Evolutionary conservation across 2,329 filamentous ascomycete genomes (phyloP).

Genomic region (Alternaria sp.): DNA sequence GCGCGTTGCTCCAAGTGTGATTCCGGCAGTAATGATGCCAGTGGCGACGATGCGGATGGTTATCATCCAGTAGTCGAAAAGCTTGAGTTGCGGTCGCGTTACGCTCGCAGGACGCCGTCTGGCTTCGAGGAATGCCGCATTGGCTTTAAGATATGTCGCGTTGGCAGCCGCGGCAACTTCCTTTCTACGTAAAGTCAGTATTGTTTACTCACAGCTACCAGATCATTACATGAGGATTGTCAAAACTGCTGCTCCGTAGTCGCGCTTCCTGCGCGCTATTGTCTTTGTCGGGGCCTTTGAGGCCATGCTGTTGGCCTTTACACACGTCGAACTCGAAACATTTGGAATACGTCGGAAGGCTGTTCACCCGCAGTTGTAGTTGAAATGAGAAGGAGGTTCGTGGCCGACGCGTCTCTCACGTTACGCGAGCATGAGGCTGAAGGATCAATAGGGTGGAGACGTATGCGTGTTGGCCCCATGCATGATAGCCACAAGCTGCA

Average conservation of each 20-base stretch:
- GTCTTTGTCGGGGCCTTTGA: background rate
- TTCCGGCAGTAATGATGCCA: background rate
- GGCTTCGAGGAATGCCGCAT: background rate
- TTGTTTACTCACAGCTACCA: accelerated
- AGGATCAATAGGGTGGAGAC: background rate
- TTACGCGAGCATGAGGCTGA: background rate
- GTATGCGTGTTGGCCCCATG: background rate
- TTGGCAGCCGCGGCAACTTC: background rate
- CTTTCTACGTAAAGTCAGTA: background rate
- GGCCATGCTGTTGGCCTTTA: background rate
- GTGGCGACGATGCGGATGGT: background rate
- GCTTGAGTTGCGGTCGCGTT: background rate
- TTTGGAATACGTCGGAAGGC: background rate
- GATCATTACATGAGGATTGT: background rate
- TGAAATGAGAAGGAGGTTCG: background rate
- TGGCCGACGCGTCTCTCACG: background rate
- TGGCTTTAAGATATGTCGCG: no score
- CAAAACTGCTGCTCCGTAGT: background rate
- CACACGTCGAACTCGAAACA: background rate
- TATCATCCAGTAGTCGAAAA: background rate
- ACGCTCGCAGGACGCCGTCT: background rate
- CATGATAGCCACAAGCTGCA: background rate
- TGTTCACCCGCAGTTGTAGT: background rate
- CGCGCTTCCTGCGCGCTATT: background rate
- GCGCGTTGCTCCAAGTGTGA: background rate